A percentile compares a stretch with the other conserved stretches of the same genome.
phyloP scores from a whole-genome alignment of 176 grass and related monocot species.

The Oryza punctata region DNA sequence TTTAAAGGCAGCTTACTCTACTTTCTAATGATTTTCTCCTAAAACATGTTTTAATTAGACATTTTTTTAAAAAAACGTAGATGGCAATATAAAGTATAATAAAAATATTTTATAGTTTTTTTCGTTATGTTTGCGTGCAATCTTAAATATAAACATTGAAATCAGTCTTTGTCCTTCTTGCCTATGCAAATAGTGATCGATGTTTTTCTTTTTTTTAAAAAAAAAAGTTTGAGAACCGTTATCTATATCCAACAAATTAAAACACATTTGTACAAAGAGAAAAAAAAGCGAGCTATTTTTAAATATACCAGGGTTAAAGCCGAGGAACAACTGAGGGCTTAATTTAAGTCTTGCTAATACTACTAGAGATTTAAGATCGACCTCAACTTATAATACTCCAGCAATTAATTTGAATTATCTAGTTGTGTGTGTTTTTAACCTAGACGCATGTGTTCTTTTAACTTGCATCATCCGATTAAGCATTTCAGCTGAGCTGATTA shows the following conservation, averaged over 20 bases:
- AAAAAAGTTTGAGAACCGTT: too few relatives aligned
- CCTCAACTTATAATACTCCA: background rate
- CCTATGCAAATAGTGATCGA: background rate
- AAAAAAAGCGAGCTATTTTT: too few relatives aligned
- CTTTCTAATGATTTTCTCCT: background rate
- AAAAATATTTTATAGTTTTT: too few relatives aligned
- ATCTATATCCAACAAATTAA: too few relatives aligned
- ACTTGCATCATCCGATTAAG: too few relatives aligned
- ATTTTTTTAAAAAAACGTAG: background rate
- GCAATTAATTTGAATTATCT: background rate
- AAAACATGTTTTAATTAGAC: too few relatives aligned
- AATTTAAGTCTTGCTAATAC: background rate
- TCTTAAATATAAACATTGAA: background rate
- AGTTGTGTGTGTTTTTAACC: too few relatives aligned
- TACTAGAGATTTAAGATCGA: background rate
- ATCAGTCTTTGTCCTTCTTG: background rate
- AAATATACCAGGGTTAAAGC: too few relatives aligned
- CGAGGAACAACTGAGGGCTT: too few relatives aligned
- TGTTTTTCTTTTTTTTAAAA: too few relatives aligned
- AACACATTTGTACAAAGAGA: background rate
- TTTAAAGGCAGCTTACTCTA: background rate
- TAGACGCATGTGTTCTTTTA: background rate
- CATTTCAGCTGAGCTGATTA: too few relatives aligned
- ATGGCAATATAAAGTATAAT: background rate
- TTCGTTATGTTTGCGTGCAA: background rate